Evolutionary conservation across 495 filamentous ascomycete species (phyloP).

Genomic region (Hypoxylon perforatum): DNA sequence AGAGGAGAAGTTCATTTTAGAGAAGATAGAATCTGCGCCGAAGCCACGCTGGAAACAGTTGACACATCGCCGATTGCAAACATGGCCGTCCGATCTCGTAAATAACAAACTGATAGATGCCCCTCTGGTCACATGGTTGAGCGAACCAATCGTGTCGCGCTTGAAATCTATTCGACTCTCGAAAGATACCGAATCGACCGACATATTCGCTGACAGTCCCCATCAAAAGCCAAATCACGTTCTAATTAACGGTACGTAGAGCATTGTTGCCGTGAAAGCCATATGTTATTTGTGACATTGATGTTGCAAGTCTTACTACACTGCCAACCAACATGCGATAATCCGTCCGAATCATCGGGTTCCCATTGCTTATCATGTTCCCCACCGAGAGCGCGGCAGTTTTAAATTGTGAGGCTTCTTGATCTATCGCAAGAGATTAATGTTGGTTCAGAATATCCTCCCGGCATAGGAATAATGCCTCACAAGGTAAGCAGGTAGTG

Average conservation of each 20-base stretch:
- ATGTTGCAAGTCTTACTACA: neutral
- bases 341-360: neutral
- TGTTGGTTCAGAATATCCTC: conserved; percentile 71
- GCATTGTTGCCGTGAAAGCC: neutral
- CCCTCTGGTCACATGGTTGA: conserved; percentile 82
- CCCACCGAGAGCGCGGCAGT: conserved; percentile 7
- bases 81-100: conserved; percentile 82
- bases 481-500: conserved; percentile 69
- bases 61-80: conserved; percentile 87
- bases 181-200: conserved; percentile 32
- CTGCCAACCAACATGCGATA: neutral
- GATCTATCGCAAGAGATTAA: conserved; percentile 20
- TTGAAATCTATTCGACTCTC: conserved; percentile 64
- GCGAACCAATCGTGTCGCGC: conserved; percentile 73
- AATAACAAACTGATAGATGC: conserved; percentile 79
- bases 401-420: conserved; percentile 5
- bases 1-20: conserved; percentile 77
- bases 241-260: conserved; percentile 73
- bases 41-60: conserved; percentile 87
- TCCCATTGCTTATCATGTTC: neutral
- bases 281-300: neutral
- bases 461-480: conserved; percentile 93
- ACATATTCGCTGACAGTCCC: conserved; percentile 76
- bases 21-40: conserved; percentile 73
- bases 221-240: conserved; percentile 88